Base-by-base conservation (phyloP, 805 yeast species). In the Kodamaea sagamina region DNA sequence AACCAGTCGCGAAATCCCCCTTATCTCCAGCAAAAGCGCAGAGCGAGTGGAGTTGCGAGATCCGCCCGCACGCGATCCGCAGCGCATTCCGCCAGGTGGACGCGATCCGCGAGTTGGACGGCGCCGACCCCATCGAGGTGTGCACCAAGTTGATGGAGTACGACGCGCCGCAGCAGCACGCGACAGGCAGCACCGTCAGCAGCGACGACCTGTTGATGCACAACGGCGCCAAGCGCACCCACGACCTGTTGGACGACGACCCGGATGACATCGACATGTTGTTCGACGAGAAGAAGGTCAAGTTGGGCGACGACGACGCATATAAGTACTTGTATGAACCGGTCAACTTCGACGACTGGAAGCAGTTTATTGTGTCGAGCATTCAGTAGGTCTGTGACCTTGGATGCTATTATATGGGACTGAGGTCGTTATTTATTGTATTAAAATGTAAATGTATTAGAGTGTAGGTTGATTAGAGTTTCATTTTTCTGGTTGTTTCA, bases 71-170 rank as follows among this genome's bases (percentile, higher is more conserved):
- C 12, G 72, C 75, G 10, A 63, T 78, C 13, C 47, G 67, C 1
- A 65, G 76, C 5, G 72, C 79, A 0, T 77, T 78, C 54, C 63
- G 64, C 43, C 80, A 69, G 38, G 70, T 74, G 16, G 68, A 67
- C 16, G 47, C 49, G 26, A 68, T 73, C 24, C 55, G 59, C 39
- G 72, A 69, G 31, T 54, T 63, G 36, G 61, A 61, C n/a, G 46
- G 58, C 17, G 43, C 51, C 41, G 61, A 50, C 32, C 39, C 42
- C 11, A 39, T 43, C 12, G 39, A 41, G 17, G 44, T 26, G 18
- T 35, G 28, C 16, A 32, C 38, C 3, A 26, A 19, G 15, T 16
- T 26, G 38, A 32, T 25, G 31, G 37, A 31, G 36, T 37, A 37
- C 19, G 43, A 40, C 15, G 24, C 11, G 12, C 19, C 9, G 13